Conservation (phyloP, 345 rosid species). For the Schrenkiella parvula region DNA sequence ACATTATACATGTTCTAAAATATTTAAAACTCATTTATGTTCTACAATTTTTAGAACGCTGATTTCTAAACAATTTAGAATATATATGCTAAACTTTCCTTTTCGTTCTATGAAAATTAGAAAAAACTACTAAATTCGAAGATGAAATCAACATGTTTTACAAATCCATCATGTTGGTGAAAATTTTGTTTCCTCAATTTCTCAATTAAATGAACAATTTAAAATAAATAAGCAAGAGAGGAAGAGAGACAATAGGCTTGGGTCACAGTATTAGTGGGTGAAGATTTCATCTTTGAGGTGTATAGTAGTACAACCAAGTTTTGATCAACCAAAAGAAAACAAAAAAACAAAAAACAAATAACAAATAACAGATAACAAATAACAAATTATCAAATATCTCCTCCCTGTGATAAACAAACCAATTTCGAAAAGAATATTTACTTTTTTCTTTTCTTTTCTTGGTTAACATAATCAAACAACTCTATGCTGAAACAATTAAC, state of each 20-base stretch:
- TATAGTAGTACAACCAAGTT: not conserved
- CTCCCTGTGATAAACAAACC: not conserved
- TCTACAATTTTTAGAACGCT: too few species aligned
- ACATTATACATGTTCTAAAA: too few species aligned
- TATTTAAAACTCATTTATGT: too few species aligned
- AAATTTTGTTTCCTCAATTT: too few species aligned
- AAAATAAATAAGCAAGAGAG: not conserved
- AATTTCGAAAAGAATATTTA: slow-evolving; percentile 19
- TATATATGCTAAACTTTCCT: too few species aligned
- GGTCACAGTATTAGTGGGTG: not conserved
- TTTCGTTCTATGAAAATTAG: too few species aligned
- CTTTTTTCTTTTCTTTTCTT: not conserved
- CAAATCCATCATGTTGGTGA: too few species aligned
- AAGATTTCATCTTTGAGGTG: not conserved
- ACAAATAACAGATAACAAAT: not conserved
- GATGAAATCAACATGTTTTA: too few species aligned
- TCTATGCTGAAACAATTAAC: slow-evolving; percentile 30
- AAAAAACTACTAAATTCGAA: too few species aligned
- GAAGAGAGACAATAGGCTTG: not conserved
- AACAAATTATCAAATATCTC: not conserved
- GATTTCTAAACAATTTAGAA: too few species aligned
- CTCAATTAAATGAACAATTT: too few species aligned
- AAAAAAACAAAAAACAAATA: not conserved
- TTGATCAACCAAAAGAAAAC: not conserved
- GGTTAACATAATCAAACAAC: slow-evolving; percentile 4